Conservation (phyloP, 805 yeast species). For the Zygosaccharomyces rouxii region DNA sequence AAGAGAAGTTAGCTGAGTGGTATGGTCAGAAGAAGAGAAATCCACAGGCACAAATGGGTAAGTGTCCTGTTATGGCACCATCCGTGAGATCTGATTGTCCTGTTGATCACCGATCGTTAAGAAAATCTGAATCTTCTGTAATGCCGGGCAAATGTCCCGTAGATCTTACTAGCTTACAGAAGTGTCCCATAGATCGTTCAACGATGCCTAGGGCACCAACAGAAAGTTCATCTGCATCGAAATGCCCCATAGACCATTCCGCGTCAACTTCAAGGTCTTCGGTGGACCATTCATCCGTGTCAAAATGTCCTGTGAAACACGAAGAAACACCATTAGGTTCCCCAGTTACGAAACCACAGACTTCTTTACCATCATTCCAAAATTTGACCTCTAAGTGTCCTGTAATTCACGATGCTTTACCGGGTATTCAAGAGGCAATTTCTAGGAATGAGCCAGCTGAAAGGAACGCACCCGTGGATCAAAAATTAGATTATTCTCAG, state of each 20-base stretch:
- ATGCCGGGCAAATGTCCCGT: conserved; percentile 13
- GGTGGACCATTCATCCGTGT: neutral
- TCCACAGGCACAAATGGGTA: conserved; percentile 10
- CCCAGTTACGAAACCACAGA: neutral
- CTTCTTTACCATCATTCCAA: conserved; percentile 25
- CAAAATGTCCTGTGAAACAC: neutral
- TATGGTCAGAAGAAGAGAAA: conserved; percentile 25
- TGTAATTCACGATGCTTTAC: conserved; percentile 18
- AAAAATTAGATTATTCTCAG: conserved; percentile 18
- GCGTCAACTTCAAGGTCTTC: neutral
- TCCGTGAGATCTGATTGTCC: conserved; percentile 25
- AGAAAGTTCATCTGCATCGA: conserved; percentile 5
- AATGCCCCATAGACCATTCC: conserved; percentile 22
- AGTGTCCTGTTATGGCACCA: conserved; percentile 25
- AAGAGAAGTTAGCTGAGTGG: conserved; percentile 37
- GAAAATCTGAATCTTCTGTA: neutral
- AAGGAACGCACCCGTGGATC: neutral
- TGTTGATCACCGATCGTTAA: conserved; percentile 17
- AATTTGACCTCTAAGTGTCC: conserved; percentile 30
- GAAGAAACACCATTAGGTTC: neutral
- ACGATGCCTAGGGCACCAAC: conserved; percentile 18
- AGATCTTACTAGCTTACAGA: no score
- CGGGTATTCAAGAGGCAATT: conserved; percentile 6
- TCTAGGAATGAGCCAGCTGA: neutral
- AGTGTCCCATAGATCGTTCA: conserved; percentile 21